Conservation (phyloP, 2,329 filamentous ascomycete species). For the Xylariaceae sp. region DNA sequence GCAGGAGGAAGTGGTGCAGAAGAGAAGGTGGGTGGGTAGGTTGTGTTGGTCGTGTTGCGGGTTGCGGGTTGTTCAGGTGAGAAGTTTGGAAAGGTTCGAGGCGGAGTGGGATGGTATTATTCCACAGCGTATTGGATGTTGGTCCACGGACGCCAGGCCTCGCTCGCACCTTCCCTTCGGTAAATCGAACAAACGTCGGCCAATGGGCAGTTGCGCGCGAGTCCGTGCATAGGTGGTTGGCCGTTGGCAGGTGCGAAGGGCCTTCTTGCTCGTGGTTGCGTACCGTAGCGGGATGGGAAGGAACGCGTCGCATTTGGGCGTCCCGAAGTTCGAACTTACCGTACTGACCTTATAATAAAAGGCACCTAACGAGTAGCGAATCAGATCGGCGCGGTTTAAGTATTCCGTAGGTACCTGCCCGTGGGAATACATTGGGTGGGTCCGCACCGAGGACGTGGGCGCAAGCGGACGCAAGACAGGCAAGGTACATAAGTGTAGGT, state of each 20-base stretch:
- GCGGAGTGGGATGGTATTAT: no score
- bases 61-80: not conserved
- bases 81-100: no score
- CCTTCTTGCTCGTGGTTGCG: not conserved
- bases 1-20: not conserved
- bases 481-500: not conserved
- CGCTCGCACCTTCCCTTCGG: not conserved
- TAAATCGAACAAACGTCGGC: not conserved
- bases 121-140: no score
- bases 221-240: no score
- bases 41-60: not conserved
- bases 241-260: no score
- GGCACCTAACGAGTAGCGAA: not conserved
- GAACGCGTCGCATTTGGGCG: not conserved
- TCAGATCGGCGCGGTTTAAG: no score
- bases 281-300: not conserved
- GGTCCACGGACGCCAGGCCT: no score
- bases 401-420: not conserved
- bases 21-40: not conserved
- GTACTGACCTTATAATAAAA: no score
- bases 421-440: not conserved
- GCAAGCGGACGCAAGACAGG: not conserved
- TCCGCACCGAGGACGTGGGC: constrained; percentile 2
- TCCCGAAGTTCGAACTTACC: not conserved
- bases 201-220: not conserved